Evolutionary conservation across 352 stramenopile genomes (phyloP).

Genomic region (Phytopythium mirpurense): DNA sequence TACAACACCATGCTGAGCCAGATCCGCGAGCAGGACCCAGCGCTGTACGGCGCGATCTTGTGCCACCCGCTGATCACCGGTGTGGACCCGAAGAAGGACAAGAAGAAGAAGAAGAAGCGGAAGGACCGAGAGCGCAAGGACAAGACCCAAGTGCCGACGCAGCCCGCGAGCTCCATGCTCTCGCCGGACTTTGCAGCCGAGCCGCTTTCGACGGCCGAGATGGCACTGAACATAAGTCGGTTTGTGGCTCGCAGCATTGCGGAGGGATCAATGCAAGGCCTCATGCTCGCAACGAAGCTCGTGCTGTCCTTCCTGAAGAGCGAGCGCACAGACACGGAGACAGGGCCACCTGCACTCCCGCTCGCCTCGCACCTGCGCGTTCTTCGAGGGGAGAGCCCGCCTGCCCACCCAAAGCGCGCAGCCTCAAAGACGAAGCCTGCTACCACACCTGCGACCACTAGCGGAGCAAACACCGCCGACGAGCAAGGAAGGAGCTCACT

Average conservation of each 20-base stretch:
- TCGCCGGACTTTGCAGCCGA: conserved; percentile 61
- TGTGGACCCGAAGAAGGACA: conserved; percentile 72
- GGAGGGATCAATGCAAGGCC: conserved; percentile 66
- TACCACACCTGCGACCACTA: conserved; percentile 18
- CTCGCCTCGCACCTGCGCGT: conserved; percentile 71
- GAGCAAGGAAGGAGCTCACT: conserved; percentile 2
- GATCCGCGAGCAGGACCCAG: conserved; percentile 75
- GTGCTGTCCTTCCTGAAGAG: conserved; percentile 43
- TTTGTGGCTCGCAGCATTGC: conserved; percentile 77
- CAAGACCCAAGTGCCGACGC: conserved; percentile 32
- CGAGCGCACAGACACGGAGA: neutral
- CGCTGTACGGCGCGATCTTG: conserved; percentile 79
- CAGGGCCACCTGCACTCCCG: conserved; percentile 27
- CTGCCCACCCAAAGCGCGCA: conserved; percentile 26
- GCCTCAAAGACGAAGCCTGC: conserved; percentile 18
- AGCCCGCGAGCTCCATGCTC: conserved; percentile 48
- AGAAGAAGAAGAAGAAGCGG: conserved; percentile 82
- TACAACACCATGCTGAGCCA: conserved; percentile 71
- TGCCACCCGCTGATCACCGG: conserved; percentile 81
- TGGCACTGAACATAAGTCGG: conserved; percentile 55
- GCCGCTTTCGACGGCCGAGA: conserved; percentile 43
- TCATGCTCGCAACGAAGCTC: conserved; percentile 71
- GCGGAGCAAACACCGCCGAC: conserved; percentile 5
- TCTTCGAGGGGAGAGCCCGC: conserved; percentile 59
- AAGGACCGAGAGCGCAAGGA: conserved; percentile 82